These are phyloP conservation scores for Nectriaceae sp. DNA, from an alignment of 2,329 filamentous ascomycete species.

Conservation along the genomic window DNA sequence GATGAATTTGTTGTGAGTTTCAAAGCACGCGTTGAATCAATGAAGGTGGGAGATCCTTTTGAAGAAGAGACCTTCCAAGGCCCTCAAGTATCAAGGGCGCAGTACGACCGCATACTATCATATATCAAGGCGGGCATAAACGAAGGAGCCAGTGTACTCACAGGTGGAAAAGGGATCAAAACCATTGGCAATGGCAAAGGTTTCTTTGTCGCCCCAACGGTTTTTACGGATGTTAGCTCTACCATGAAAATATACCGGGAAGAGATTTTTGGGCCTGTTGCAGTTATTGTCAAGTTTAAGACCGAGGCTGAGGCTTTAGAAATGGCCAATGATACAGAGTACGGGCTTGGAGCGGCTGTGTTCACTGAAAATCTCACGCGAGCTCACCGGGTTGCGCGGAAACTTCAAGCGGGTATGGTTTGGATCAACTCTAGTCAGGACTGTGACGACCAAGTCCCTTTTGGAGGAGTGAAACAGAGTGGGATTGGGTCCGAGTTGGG, in stretches of 20 bases:
- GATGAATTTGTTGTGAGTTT: slow-evolving; percentile 66
- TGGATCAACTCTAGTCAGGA: slow-evolving; percentile 42
- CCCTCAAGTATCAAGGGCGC: slow-evolving; percentile 68
- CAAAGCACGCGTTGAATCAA: slow-evolving; percentile 58
- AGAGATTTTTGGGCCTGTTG: slow-evolving; percentile 47
- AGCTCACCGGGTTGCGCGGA: slow-evolving; percentile 48
- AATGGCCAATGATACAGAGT: slow-evolving; percentile 52
- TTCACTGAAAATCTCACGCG: slow-evolving; percentile 59
- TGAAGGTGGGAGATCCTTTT: slow-evolving; percentile 71
- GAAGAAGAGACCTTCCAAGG: slow-evolving; percentile 69
- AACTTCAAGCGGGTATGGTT: slow-evolving; percentile 56
- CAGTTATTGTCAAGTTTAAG: slow-evolving; percentile 41
- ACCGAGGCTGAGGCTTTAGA: slow-evolving; percentile 41
- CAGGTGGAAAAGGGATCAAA: slow-evolving; percentile 51
- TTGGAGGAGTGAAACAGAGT: slow-evolving; percentile 36
- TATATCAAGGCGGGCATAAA: slow-evolving; percentile 69
- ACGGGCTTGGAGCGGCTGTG: slow-evolving; percentile 60
- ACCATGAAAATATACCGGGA: slow-evolving; percentile 45
- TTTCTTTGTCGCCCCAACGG: slow-evolving; percentile 45
- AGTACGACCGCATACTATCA: slow-evolving; percentile 68
- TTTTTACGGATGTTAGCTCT: slow-evolving; percentile 41
- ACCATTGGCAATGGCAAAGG: slow-evolving; percentile 38
- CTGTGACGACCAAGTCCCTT: slow-evolving; percentile 32
- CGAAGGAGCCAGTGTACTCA: slow-evolving; percentile 64
- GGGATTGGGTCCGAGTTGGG: slow-evolving; percentile 34